phyloP scores from a whole-genome alignment of 306 rosid species.

The Corylus americana region DNA sequence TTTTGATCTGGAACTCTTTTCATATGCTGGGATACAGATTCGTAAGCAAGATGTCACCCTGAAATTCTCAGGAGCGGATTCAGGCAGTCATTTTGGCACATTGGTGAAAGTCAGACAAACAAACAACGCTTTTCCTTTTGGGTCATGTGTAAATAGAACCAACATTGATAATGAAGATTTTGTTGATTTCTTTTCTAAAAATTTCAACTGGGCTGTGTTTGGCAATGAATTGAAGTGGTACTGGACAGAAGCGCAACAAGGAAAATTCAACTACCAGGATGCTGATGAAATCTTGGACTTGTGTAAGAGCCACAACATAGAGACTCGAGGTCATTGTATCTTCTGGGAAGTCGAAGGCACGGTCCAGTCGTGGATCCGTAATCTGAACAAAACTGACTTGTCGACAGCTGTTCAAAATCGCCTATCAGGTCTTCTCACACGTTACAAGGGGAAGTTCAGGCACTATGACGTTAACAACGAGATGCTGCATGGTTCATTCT shows the following conservation, averaged over 20 bases:
- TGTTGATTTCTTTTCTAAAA: constrained; percentile 62
- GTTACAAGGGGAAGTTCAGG: constrained; percentile 79
- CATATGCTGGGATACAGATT: constrained; percentile 48
- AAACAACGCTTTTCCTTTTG: constrained; percentile 77
- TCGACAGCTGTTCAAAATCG: constrained; percentile 72
- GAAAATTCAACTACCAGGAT: constrained; percentile 77
- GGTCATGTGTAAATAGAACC: constrained; percentile 75
- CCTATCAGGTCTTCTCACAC: constrained; percentile 54
- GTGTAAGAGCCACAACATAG: constrained; percentile 63
- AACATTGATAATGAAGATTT: constrained; percentile 93
- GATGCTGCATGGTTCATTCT: constrained; percentile 88
- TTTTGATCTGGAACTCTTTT: constrained; percentile 19
- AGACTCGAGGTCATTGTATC: constrained; percentile 84
- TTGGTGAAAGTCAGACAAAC: constrained; percentile 63
- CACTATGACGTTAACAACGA: constrained; percentile 93
- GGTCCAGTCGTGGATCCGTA: constrained; percentile 74
- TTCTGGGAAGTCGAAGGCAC: constrained; percentile 83
- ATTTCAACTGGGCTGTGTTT: constrained; percentile 95
- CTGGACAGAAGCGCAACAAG: constrained; percentile 87
- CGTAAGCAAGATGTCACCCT: constrained; percentile 78
- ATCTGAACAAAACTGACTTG: constrained; percentile 62
- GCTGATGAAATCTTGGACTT: constrained; percentile 75
- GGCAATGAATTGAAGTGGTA: constrained; percentile 97
- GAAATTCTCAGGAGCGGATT: constrained; percentile 65
- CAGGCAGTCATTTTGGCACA: constrained; percentile 35